Evolutionary conservation across 2,329 filamentous ascomycete species (phyloP), one percentile per base, ranked within the genome.

Genomic region (Apiospora sp.): DNA sequence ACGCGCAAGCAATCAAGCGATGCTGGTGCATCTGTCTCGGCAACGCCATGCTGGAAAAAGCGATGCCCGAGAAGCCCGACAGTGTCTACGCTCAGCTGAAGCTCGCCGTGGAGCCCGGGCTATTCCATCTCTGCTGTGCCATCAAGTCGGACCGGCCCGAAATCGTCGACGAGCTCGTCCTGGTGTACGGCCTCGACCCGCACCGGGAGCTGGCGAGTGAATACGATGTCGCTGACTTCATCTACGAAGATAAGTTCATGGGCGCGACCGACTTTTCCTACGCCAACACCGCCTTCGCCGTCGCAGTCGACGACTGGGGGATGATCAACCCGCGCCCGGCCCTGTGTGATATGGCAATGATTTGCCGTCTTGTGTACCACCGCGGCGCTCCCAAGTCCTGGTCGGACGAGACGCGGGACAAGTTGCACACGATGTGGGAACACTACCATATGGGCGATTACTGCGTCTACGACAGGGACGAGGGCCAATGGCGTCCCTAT

Each of bases 91-190:
- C 58, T 19, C 58, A n/a, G 34, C 34, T 64, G 27, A 61, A 61
- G 58, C 6, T 19, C 30, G 14, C 3, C 5, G 58, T 41, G 8
- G 19, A n/a, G 34, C 58, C 58, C 10, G 4, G 8, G 4, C 12
- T 64, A 10, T n/a, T 41, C 58, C 58, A 64, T n/a, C 58, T 64
- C 22, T 64, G 58, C 30, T 64, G 58, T 13, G 34, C 58, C 22
- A 64, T 64, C 34, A 10, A 13, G 5, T 37, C 58, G 10, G 2
- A 41, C 22, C 34, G n/a, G 34, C 34, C 19, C 10, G 30, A 19
- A 34, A 14, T 41, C 34, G 4, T 64, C 58, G 34, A 64, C 8
- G 34, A 64, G 19, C 34, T 64, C 10, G 12, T 64, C 22, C 19
- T 24, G 8, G 34, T 7, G 3, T 6, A 64, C 10, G 58, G 58